Evolutionary conservation across 75 land plant genomes (phyloP).

Genomic region (Pinus taeda): DNA sequence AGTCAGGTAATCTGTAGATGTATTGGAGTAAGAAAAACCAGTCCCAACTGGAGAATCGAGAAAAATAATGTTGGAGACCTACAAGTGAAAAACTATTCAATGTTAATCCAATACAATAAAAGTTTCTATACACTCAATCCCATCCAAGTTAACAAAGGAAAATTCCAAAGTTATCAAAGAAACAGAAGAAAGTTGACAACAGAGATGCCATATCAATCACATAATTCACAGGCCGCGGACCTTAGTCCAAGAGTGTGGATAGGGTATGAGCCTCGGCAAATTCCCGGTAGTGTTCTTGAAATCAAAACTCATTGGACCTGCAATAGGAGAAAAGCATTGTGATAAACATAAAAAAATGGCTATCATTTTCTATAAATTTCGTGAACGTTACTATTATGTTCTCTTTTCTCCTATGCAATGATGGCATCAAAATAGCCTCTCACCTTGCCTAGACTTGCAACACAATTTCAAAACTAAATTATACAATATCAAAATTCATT

Average conservation of each 20-base stretch:
- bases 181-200: background rate
- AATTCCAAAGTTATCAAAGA: background rate
- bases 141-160: too few species aligned
- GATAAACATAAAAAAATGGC: background rate
- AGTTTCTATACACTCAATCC: background rate
- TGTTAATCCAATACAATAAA: background rate
- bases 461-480: too few species aligned
- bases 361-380: background rate
- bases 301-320: conserved; percentile 55
- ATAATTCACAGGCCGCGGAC: conserved; percentile 13
- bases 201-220: background rate
- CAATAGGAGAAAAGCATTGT: conserved; percentile 2
- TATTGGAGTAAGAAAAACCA: conserved; percentile 79
- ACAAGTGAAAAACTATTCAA: background rate
- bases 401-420: too few species aligned
- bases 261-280: conserved; percentile 34
- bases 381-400: too few species aligned
- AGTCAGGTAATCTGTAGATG: conserved; percentile 50
- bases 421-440: too few species aligned
- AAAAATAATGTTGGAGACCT: conserved; percentile 88
- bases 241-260: conserved; percentile 67
- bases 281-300: conserved; percentile 19
- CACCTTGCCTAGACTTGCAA: too few species aligned
- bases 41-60: conserved; percentile 95
- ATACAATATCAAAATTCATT: too few species aligned